A percentile compares a stretch with the other conserved stretches of the same genome.
phyloP scores from a whole-genome alignment of 192 early-diverging fungal species.

The Jimgerdemannia flammicorona region DNA sequence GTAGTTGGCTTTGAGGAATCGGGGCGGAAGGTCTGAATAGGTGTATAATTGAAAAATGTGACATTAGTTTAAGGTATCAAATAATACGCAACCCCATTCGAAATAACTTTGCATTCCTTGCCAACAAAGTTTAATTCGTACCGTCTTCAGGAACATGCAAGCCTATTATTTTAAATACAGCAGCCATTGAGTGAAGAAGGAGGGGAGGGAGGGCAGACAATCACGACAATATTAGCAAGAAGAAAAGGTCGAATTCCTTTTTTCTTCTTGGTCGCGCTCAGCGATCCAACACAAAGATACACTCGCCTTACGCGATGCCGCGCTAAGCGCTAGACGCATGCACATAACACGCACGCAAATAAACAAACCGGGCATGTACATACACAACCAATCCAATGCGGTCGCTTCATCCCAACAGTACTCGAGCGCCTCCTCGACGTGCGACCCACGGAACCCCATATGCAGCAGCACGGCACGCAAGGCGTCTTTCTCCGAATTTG shows the following conservation, averaged over 20 bases:
- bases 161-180: constrained; percentile 18
- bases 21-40: constrained; percentile 43
- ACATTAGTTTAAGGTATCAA: neutral
- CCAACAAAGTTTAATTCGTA: constrained; percentile 5
- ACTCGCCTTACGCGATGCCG: no score
- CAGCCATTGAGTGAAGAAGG: no score
- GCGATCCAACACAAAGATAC: no score
- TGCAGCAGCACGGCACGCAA: constrained; percentile 32
- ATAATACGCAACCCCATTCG: no score
- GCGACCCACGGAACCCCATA: constrained; percentile 69
- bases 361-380: constrained; percentile 7
- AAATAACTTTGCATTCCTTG: no score
- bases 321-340: no score
- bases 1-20: constrained; percentile 47
- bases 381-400: constrained; percentile 84
- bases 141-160: constrained; percentile 90
- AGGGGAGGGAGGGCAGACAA: neutral
- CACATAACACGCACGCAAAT: no score
- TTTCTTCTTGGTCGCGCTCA: no score
- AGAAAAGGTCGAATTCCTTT: neutral
- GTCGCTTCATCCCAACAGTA: constrained; percentile 42
- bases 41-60: neutral
- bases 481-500: constrained; percentile 6
- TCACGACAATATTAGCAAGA: neutral
- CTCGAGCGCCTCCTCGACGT: constrained; percentile 71